Evolutionary conservation across 163 green algal genomes (phyloP).

Genomic region (Coccomyxa subellipsoidea): DNA sequence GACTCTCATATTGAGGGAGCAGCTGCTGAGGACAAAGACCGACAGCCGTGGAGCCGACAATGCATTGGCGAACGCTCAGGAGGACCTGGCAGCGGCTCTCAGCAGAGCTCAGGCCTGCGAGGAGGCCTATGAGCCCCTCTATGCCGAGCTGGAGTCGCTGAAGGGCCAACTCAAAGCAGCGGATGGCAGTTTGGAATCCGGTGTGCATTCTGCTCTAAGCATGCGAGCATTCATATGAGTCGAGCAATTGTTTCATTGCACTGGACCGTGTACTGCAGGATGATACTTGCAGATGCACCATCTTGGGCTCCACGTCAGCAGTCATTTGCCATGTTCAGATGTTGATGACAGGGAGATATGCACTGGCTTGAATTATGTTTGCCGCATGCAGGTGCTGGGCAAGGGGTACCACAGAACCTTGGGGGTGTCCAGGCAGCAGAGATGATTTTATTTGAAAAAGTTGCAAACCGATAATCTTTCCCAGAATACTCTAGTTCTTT

Average conservation of each 20-base stretch:
- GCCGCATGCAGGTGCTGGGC: background rate
- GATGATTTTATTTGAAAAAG: too few relatives aligned
- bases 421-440: background rate
- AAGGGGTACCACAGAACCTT: background rate
- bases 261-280: too few relatives aligned
- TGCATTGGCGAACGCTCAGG: background rate
- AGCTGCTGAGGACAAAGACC: background rate
- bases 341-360: too few relatives aligned
- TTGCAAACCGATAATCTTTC: too few relatives aligned
- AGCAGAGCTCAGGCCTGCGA: constrained; percentile 2
- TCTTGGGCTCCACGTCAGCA: too few relatives aligned
- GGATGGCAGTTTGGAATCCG: too few relatives aligned
- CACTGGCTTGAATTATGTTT: background rate
- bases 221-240: too few relatives aligned
- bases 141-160: background rate
- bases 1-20: background rate
- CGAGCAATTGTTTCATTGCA: too few relatives aligned
- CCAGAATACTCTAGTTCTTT: too few relatives aligned
- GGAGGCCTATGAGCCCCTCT: background rate
- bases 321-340: too few relatives aligned
- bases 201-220: too few relatives aligned
- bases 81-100: background rate
- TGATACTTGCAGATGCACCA: too few relatives aligned
- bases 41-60: background rate
- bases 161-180: background rate